These are phyloP conservation scores for Claviceps citrina DNA, from an alignment of 2,329 filamentous ascomycete species.

Conservation along the genomic window DNA sequence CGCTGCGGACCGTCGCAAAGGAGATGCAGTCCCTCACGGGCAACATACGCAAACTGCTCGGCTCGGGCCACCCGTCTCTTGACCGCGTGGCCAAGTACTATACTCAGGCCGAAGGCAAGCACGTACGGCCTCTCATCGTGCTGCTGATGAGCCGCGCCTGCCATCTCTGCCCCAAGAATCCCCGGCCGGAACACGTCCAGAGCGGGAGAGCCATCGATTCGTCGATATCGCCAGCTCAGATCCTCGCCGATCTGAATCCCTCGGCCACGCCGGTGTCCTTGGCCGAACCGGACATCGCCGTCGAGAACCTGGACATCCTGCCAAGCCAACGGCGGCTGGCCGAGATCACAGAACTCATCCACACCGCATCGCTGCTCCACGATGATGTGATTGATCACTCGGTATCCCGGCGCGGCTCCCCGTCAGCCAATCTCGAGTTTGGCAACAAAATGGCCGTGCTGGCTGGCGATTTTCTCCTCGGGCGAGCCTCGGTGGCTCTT, in stretches of 20 bases:
- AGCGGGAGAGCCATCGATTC: slow-evolving; percentile 34
- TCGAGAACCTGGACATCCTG: slow-evolving; percentile 51
- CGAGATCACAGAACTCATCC: slow-evolving; percentile 94
- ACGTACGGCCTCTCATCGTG: slow-evolving; percentile 85
- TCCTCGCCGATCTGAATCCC: slow-evolving; percentile 73
- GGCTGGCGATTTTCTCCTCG: slow-evolving; percentile 90
- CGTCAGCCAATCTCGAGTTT: slow-evolving; percentile 86
- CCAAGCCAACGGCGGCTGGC: slow-evolving; percentile 86
- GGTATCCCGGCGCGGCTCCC: slow-evolving; percentile 63
- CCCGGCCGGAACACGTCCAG: slow-evolving; percentile 23
- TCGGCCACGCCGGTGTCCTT: slow-evolving; percentile 28
- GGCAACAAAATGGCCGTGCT: slow-evolving; percentile 99
- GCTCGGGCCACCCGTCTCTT: slow-evolving; percentile 84
- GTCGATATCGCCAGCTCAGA: slow-evolving; percentile 36
- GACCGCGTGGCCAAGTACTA: slow-evolving; percentile 98
- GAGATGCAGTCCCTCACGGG: slow-evolving; percentile 93
- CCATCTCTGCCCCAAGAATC: slow-evolving; percentile 51
- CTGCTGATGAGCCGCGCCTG: slow-evolving; percentile 93
- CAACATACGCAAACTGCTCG: slow-evolving; percentile 83
- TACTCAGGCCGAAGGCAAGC: slow-evolving; percentile 90
- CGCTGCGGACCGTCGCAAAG: slow-evolving; percentile 77
- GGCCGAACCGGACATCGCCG: slow-evolving; percentile 21
- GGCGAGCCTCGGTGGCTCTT: slow-evolving; percentile 81
- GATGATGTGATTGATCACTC: slow-evolving; percentile 98
- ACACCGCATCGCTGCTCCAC: slow-evolving; percentile 89